These are phyloP conservation scores for Silene uniflora DNA, from an alignment of 148 eudicot genomes.

Conservation along the genomic window DNA sequence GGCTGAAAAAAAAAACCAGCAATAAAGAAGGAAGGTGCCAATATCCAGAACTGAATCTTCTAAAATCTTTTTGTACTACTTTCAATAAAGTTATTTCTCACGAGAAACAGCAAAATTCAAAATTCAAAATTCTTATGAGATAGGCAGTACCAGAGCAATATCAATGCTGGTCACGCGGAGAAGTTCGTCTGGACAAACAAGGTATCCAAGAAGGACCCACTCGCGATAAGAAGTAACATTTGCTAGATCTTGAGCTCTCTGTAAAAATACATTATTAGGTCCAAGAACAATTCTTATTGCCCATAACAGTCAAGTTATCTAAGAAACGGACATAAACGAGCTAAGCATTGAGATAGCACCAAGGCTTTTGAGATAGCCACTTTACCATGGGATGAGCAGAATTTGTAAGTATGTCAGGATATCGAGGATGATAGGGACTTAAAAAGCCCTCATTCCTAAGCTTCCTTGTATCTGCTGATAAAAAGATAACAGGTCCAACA, in stretches of 20 bases:
- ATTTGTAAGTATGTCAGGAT: conserved; percentile 97
- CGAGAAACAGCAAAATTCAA: neutral
- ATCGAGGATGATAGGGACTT: conserved; percentile 99
- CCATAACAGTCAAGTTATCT: neutral
- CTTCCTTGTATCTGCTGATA: conserved; percentile 94
- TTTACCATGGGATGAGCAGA: conserved; percentile 98
- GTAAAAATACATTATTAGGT: conserved; percentile 25
- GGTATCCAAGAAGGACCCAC: conserved; percentile 97
- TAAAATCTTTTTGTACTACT: neutral
- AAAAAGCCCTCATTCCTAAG: conserved; percentile 98
- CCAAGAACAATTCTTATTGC: neutral
- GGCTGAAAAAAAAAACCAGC: neutral
- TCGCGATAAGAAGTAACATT: conserved; percentile 93
- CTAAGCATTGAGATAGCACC: conserved; percentile 6
- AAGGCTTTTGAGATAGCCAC: conserved; percentile 12
- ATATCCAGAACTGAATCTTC: conserved; percentile 6
- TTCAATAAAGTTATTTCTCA: neutral
- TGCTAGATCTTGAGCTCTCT: conserved; percentile 99
- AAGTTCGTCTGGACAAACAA: conserved; percentile 99
- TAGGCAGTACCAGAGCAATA: conserved; percentile 74
- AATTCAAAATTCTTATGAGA: neutral
- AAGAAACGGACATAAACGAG: neutral
- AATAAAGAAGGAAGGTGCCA: neutral
- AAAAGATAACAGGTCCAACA: conserved; percentile 88
- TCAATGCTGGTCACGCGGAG: conserved; percentile 99